Evolutionary conservation across 2,329 filamentous ascomycete genomes (phyloP).

Genomic region (Botrytis byssoidea): DNA sequence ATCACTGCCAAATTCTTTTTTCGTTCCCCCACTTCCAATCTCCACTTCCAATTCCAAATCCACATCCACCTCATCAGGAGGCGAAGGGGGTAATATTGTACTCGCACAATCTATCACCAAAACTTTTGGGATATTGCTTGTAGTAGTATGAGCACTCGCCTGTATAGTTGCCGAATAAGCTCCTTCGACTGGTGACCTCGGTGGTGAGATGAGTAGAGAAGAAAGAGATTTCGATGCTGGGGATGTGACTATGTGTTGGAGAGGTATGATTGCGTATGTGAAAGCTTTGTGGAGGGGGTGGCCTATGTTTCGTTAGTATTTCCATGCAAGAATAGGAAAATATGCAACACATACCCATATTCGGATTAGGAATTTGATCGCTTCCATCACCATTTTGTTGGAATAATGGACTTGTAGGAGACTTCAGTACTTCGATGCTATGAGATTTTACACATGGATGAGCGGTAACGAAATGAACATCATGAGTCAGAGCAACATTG

Average conservation of each 20-base stretch:
- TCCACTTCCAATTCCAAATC: background rate
- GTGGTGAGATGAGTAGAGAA: conserved; percentile 34
- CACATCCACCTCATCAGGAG: background rate
- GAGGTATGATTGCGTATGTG: conserved; percentile 58
- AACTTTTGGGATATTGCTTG: conserved; percentile 43
- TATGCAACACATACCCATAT: conserved; percentile 3
- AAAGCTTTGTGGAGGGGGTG: conserved; percentile 64
- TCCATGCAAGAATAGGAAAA: background rate
- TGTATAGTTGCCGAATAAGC: conserved; percentile 22
- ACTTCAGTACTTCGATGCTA: conserved; percentile 57
- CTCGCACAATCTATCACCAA: conserved; percentile 62
- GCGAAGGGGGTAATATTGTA: conserved; percentile 31
- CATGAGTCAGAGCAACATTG: conserved; percentile 49
- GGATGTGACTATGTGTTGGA: conserved; percentile 52
- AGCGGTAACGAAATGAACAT: conserved; percentile 64
- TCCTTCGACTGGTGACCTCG: conserved; percentile 31
- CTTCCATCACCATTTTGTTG: conserved; percentile 42
- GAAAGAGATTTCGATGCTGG: conserved; percentile 26
- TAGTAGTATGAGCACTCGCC: conserved; percentile 40
- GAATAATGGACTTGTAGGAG: conserved; percentile 58
- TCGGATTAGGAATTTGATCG: conserved; percentile 11
- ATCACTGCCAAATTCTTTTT: conserved; percentile 50
- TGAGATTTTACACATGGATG: conserved; percentile 62
- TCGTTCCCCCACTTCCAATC: background rate
- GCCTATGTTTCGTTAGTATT: conserved; percentile 41